Evolutionary conservation across 208 protist species (phyloP).

Genomic region (Trypanosoma boissoni): DNA sequence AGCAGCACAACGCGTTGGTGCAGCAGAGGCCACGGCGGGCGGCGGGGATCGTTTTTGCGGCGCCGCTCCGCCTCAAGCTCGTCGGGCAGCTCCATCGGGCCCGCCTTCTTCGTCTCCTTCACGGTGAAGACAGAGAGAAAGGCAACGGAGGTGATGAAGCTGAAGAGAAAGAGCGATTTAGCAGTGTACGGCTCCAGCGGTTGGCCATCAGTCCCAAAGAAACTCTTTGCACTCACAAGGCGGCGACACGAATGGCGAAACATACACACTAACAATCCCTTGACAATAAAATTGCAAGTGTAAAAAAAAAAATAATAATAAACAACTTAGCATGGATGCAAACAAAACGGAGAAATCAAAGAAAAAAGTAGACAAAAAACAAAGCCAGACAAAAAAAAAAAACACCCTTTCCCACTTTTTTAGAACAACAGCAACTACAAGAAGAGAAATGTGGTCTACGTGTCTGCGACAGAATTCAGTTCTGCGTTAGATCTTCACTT

Average conservation of each 20-base stretch:
- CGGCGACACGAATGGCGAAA: slow-evolving; percentile 48
- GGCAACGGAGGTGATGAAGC: slow-evolving; percentile 66
- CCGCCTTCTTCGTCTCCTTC: slow-evolving; percentile 77
- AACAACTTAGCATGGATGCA: slow-evolving; percentile 5
- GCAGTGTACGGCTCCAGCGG: slow-evolving; percentile 73
- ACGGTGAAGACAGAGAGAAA: slow-evolving; percentile 76
- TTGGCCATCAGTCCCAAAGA: slow-evolving; percentile 41
- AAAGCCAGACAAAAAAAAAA: slow-evolving; percentile 1
- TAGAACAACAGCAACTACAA: background rate
- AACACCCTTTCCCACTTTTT: background rate
- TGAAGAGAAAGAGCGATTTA: slow-evolving; percentile 78
- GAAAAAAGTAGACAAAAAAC: slow-evolving; percentile 18
- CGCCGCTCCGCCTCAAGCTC: slow-evolving; percentile 60
- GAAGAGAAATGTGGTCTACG: slow-evolving; percentile 3
- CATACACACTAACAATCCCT: slow-evolving; percentile 24
- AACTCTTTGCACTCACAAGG: slow-evolving; percentile 47
- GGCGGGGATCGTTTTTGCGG: slow-evolving; percentile 70
- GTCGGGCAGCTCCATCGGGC: slow-evolving; percentile 68
- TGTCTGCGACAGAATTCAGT: background rate
- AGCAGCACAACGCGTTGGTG: slow-evolving; percentile 78
- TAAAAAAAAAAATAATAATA: slow-evolving; percentile 2
- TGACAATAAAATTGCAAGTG: background rate
- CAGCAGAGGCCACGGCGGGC: slow-evolving; percentile 82
- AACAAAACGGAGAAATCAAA: slow-evolving; percentile 25
- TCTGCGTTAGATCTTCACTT: slow-evolving; percentile 1